phyloP scores from a whole-genome alignment of 805 yeast genomes.

The Sugiyamaella chiloensis region DNA sequence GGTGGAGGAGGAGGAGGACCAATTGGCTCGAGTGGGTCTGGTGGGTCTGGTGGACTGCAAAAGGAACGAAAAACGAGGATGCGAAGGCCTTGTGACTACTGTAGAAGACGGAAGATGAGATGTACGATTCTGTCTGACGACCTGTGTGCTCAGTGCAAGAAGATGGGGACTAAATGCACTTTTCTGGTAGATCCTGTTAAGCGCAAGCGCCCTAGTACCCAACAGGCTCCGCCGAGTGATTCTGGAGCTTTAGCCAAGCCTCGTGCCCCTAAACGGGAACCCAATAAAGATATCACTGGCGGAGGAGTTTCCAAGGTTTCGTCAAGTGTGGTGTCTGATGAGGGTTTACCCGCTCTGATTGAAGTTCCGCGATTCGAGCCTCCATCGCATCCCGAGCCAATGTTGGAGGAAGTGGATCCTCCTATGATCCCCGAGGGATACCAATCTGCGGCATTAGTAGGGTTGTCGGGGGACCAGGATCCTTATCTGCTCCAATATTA shows the following conservation, averaged over 20 bases:
- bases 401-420: constrained; percentile 17
- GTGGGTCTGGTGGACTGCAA: neutral
- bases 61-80: constrained; percentile 14
- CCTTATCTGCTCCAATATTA: constrained; percentile 30
- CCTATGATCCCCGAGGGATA: constrained; percentile 26
- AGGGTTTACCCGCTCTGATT: constrained; percentile 8
- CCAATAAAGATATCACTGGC: neutral
- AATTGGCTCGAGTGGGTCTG: too few relatives aligned
- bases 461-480: constrained; percentile 34
- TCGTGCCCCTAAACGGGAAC: neutral
- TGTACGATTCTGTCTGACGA: constrained; percentile 18
- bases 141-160: constrained; percentile 21
- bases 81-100: constrained; percentile 25
- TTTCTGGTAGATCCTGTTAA: constrained; percentile 22
- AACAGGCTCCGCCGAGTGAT: neutral
- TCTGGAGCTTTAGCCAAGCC: neutral
- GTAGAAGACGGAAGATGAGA: constrained; percentile 22
- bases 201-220: constrained; percentile 13
- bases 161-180: constrained; percentile 21
- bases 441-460: constrained; percentile 29
- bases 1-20: too few relatives aligned
- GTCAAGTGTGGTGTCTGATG: neutral
- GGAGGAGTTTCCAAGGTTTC: neutral
- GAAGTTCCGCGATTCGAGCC: constrained; percentile 19
- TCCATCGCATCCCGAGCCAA: constrained; percentile 11